phyloP scores from a whole-genome alignment of 2,329 filamentous ascomycete genomes.

The Botryotinia calthae region DNA sequence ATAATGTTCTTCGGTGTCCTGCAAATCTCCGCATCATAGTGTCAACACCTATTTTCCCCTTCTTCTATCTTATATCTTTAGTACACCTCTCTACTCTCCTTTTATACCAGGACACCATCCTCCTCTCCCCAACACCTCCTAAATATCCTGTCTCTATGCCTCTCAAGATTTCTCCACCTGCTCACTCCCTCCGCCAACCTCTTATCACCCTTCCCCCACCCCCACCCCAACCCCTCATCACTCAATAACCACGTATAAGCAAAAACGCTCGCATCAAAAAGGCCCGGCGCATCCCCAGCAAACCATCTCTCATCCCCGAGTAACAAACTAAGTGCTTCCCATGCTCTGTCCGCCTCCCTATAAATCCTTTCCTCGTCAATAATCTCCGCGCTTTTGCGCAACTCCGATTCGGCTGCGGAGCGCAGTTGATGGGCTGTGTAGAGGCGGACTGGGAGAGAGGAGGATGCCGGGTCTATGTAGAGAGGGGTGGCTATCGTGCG shows the following conservation, averaged over 20 bases:
- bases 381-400: slow-evolving; percentile 61
- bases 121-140: slow-evolving; percentile 35
- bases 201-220: slow-evolving; percentile 59
- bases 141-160: slow-evolving; percentile 60
- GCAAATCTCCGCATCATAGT: background rate
- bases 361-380: slow-evolving; percentile 58
- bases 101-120: slow-evolving; percentile 44
- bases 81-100: background rate
- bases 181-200: slow-evolving; percentile 54
- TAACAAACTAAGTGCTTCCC: slow-evolving; percentile 58
- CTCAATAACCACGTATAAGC: slow-evolving; percentile 83
- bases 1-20: background rate
- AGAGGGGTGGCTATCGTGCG: slow-evolving; percentile 62
- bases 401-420: slow-evolving; percentile 69
- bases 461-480: slow-evolving; percentile 67
- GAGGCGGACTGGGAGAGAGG: slow-evolving; percentile 59
- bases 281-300: slow-evolving; percentile 51
- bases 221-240: slow-evolving; percentile 58
- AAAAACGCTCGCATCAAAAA: slow-evolving; percentile 89
- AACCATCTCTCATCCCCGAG: slow-evolving; percentile 61
- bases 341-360: slow-evolving; percentile 59
- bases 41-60: background rate
- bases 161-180: slow-evolving; percentile 60
- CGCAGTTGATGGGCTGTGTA: slow-evolving; percentile 66
- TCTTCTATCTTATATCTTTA: background rate